These are phyloP conservation scores for Mortierella sp. DNA, from an alignment of 371 early-diverging fungal genomes.

Conservation along the genomic window DNA sequence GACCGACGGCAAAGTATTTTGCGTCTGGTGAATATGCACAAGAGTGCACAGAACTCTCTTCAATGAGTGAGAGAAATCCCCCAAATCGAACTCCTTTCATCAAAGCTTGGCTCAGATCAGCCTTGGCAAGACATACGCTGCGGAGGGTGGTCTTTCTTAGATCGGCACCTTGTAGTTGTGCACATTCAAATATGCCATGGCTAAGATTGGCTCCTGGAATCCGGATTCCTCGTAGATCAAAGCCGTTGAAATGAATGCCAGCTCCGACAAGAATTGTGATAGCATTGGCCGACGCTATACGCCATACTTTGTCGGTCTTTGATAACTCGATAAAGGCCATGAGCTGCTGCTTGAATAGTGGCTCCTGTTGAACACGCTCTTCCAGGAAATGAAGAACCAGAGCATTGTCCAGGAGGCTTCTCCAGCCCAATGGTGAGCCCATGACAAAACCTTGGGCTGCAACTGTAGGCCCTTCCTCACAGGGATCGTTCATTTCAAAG, in stretches of 20 bases:
- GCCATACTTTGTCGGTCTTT: background rate
- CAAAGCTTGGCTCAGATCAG: background rate
- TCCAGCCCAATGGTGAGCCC: background rate
- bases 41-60: background rate
- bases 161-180: constrained; percentile 5
- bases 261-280: constrained; percentile 10
- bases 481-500: background rate
- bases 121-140: background rate
- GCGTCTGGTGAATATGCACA: background rate
- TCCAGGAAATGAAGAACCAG: background rate
- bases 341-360: background rate
- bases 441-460: background rate
- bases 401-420: background rate
- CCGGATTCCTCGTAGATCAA: background rate
- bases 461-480: background rate
- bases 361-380: background rate
- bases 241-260: background rate
- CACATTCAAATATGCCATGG: constrained; percentile 1
- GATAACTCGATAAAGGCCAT: background rate
- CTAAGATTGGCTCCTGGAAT: background rate
- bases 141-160: background rate
- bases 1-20: background rate
- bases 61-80: background rate
- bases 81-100: background rate
- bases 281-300: constrained; percentile 1